Conservation (phyloP, 768 basidiomycete genomes). For the Inosperma sp. region DNA sequence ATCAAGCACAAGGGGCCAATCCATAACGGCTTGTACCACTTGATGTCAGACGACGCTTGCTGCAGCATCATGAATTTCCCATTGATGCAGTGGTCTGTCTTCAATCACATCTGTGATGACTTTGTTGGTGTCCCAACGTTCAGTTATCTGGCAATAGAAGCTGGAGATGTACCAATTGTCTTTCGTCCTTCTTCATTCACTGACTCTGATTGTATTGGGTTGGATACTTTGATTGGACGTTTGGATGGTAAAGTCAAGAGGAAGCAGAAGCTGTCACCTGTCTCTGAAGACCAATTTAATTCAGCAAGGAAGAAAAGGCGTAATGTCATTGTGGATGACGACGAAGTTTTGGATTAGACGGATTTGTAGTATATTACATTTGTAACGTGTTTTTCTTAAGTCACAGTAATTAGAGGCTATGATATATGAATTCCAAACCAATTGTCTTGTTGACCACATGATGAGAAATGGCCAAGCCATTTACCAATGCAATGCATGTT, state of each 20-base stretch:
- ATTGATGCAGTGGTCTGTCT: neutral
- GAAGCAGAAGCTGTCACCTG: neutral
- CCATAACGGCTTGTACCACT: neutral
- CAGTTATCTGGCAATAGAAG: neutral
- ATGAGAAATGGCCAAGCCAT: no score
- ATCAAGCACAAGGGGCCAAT: neutral
- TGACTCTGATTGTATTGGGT: neutral
- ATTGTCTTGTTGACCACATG: no score
- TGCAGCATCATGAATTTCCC: neutral
- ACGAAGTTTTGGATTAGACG: no score
- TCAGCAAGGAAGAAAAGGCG: neutral
- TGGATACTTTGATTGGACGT: neutral
- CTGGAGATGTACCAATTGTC: neutral
- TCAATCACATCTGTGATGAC: neutral
- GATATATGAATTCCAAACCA: no score
- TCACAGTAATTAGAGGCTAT: no score
- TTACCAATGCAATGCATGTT: no score
- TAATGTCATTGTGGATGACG: constrained; percentile 4
- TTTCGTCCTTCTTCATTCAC: neutral
- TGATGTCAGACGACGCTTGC: neutral
- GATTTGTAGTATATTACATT: no score
- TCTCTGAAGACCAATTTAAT: neutral
- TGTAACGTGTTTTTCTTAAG: no score
- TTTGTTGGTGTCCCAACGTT: constrained; percentile 1
- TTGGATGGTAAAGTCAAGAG: neutral